Evolutionary conservation across 2,329 filamentous ascomycete genomes (phyloP).

Genomic region (Curvularia hawaiiensis): DNA sequence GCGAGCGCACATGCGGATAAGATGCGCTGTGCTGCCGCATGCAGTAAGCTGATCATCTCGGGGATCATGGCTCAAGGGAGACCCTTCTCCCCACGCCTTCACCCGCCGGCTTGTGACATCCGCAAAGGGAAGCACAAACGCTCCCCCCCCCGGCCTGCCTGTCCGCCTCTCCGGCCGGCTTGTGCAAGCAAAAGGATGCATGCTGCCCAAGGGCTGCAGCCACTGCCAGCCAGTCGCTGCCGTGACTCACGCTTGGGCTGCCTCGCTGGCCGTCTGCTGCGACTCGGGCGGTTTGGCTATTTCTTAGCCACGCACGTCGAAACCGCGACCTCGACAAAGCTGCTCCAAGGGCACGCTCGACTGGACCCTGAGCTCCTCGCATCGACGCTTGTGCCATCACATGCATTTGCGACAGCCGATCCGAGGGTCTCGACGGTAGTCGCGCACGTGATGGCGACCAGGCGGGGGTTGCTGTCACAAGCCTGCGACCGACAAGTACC

Average conservation of each 20-base stretch:
- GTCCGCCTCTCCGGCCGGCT: constrained; percentile 31
- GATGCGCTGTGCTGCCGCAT: constrained; percentile 14
- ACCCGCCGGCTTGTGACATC: constrained; percentile 26
- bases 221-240: background rate
- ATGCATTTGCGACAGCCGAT: constrained; percentile 23
- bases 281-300: constrained; percentile 15
- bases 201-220: constrained; percentile 5
- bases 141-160: constrained; percentile 21
- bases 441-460: constrained; percentile 7
- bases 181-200: background rate
- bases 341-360: too few relatives aligned
- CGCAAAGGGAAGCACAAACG: constrained; percentile 21
- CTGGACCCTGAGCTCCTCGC: background rate
- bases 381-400: constrained; percentile 21
- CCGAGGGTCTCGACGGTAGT: constrained; percentile 28
- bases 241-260: constrained; percentile 5
- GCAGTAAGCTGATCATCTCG: constrained; percentile 28
- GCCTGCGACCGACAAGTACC: constrained; percentile 11
- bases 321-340: constrained; percentile 25
- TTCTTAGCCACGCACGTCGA: constrained; percentile 15
- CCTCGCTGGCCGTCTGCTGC: constrained; percentile 8
- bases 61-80: constrained; percentile 23
- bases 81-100: constrained; percentile 26
- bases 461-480: background rate
- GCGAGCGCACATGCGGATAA: constrained; percentile 28